These are phyloP conservation scores for Rhizopogon sp. DNA, from an alignment of 768 basidiomycete species.

Conservation along the genomic window DNA sequence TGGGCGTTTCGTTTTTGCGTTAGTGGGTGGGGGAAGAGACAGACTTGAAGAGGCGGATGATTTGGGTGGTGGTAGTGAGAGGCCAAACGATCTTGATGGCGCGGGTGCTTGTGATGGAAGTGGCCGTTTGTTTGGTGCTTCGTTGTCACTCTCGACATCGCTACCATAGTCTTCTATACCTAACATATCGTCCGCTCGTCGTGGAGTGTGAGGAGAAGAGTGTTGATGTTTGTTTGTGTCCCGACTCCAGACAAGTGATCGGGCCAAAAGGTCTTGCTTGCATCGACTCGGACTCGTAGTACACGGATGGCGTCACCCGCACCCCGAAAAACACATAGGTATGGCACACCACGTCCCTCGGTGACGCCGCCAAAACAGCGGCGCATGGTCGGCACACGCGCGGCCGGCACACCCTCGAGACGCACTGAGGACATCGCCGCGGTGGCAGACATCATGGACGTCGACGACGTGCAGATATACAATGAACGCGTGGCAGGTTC, in stretches of 20 bases:
- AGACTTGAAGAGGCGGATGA: constrained; percentile 17
- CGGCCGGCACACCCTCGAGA: constrained; percentile 14
- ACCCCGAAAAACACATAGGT: constrained; percentile 45
- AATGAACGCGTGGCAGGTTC: constrained; percentile 30
- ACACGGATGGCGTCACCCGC: constrained; percentile 40
- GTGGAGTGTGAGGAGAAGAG: neutral
- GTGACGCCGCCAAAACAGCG: constrained; percentile 22
- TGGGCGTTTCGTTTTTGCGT: constrained; percentile 35
- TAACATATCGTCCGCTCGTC: constrained; percentile 43
- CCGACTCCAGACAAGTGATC: neutral
- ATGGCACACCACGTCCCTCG: constrained; percentile 21
- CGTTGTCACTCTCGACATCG: constrained; percentile 55
- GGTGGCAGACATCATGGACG: constrained; percentile 56
- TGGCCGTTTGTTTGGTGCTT: constrained; percentile 12
- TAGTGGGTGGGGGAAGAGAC: constrained; percentile 26
- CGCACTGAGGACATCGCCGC: constrained; percentile 33
- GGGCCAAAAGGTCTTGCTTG: neutral
- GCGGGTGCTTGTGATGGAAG: constrained; percentile 9
- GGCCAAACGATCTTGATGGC: constrained; percentile 24
- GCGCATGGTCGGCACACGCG: constrained; percentile 20
- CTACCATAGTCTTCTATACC: constrained; percentile 78
- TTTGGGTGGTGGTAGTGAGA: constrained; percentile 33
- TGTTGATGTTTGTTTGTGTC: neutral
- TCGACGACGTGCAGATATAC: constrained; percentile 46
- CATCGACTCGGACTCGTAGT: neutral